Percentiles rank a stretch among this genome's conserved stretches.
Evolutionary conservation across 2,329 filamentous ascomycete species (phyloP).

Genomic region (Geosmithia putterillii): DNA sequence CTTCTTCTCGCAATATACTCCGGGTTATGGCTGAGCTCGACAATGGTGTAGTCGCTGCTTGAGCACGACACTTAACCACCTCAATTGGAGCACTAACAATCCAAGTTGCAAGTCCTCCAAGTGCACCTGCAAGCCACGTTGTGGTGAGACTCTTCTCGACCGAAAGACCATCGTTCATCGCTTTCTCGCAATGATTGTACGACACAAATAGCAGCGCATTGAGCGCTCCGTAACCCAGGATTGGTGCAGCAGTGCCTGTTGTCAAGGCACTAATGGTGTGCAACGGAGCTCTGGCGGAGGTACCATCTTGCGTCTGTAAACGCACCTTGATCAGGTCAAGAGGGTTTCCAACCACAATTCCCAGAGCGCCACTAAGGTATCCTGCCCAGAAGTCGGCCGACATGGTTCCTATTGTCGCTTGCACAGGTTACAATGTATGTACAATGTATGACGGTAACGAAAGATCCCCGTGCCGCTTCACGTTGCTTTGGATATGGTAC

Average conservation of each 20-base stretch:
- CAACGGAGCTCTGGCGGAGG: constrained; percentile 10
- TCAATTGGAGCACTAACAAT: constrained; percentile 81
- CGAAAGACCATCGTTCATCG: constrained; percentile 33
- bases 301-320: constrained; percentile 47
- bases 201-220: constrained; percentile 84
- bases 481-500: no score
- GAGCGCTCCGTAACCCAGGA: constrained; percentile 80
- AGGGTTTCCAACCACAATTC: constrained; percentile 83
- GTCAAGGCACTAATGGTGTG: constrained; percentile 18
- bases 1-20: constrained; percentile 41
- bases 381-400: constrained; percentile 90
- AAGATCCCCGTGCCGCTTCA: no score
- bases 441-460: neutral
- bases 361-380: constrained; percentile 74
- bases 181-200: constrained; percentile 71
- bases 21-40: constrained; percentile 55
- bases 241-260: constrained; percentile 67
- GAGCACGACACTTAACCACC: constrained; percentile 78
- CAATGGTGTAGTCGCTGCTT: constrained; percentile 38
- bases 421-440: neutral
- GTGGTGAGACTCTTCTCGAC: constrained; percentile 41
- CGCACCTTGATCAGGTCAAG: constrained; percentile 55
- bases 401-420: constrained; percentile 32
- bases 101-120: constrained; percentile 77
- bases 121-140: constrained; percentile 68